These are phyloP conservation scores for Galerina marginata DNA, from an alignment of 768 basidiomycete genomes.

Conservation along the genomic window DNA sequence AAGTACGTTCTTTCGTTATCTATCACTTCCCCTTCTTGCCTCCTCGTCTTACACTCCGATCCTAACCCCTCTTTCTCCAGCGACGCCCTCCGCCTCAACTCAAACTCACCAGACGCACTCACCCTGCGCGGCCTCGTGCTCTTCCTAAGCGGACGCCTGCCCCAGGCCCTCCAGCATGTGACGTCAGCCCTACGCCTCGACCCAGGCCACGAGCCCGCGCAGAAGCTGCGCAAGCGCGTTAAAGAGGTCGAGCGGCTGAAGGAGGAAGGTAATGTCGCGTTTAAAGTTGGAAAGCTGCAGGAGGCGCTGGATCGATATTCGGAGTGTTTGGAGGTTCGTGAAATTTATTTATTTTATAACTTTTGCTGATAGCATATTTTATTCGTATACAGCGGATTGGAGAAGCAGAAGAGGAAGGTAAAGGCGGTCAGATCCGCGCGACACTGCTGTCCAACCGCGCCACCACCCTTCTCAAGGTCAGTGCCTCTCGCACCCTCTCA, in stretches of 20 bases:
- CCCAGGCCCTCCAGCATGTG: conserved; percentile 74
- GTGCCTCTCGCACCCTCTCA: background rate
- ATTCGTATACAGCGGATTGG: conserved; percentile 80
- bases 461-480: conserved; percentile 77
- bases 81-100: conserved; percentile 73
- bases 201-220: conserved; percentile 75
- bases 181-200: conserved; percentile 77
- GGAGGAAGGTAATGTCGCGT: too few species aligned
- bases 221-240: conserved; percentile 73
- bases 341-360: too few species aligned
- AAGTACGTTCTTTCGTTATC: conserved; percentile 55
- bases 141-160: conserved; percentile 53
- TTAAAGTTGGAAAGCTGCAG: too few species aligned
- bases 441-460: conserved; percentile 85
- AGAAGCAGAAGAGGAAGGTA: conserved; percentile 70
- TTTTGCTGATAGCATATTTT: too few species aligned
- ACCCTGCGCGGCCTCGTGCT: conserved; percentile 60
- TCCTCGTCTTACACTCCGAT: conserved; percentile 1
- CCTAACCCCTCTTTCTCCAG: conserved; percentile 38
- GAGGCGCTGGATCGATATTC: too few species aligned
- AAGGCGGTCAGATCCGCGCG: conserved; percentile 39
- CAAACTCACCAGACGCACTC: conserved; percentile 81
- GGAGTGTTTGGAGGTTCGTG: too few species aligned
- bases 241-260: conserved; percentile 41
- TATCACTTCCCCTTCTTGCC: background rate